These are phyloP conservation scores for Candida sanyiensis DNA, from an alignment of 805 yeast species.

Conservation along the genomic window DNA sequence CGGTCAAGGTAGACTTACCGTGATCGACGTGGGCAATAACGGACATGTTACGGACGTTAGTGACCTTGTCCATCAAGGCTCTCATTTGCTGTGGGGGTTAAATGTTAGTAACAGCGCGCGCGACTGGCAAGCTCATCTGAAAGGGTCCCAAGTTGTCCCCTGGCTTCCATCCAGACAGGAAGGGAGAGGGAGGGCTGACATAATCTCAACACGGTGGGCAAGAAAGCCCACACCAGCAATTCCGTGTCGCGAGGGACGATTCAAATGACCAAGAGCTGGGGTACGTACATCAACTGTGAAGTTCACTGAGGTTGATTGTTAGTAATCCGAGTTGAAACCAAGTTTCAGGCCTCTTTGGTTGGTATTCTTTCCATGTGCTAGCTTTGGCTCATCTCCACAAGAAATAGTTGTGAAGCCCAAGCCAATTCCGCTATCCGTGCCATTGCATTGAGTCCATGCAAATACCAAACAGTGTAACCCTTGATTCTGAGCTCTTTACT, in stretches of 20 bases:
- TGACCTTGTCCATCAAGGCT: constrained; percentile 98
- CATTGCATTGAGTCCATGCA: not conserved
- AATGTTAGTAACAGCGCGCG: constrained; percentile 24
- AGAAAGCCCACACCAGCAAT: too few species aligned
- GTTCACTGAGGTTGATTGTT: constrained; percentile 33
- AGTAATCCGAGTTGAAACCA: constrained; percentile 12
- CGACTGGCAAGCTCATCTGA: too few species aligned
- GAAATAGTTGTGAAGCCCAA: too few species aligned
- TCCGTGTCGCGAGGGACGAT: too few species aligned
- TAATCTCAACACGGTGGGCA: too few species aligned
- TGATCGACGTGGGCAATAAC: constrained; percentile 99
- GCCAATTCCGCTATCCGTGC: not conserved
- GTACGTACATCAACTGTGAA: constrained; percentile 49
- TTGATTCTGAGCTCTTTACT: too few species aligned
- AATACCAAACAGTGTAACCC: not conserved
- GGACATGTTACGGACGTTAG: constrained; percentile 99
- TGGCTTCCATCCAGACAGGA: too few species aligned
- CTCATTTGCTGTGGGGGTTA: constrained; percentile 71
- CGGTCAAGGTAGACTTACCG: constrained; percentile 99
- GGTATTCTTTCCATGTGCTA: too few species aligned
- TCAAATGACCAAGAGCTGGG: not conserved
- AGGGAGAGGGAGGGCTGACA: too few species aligned
- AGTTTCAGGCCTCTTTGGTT: too few species aligned
- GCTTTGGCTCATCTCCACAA: not conserved
- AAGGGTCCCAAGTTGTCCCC: too few species aligned